These are phyloP conservation scores for Protostelium mycophagum DNA, from an alignment of 78 protist genomes.

Conservation along the genomic window DNA sequence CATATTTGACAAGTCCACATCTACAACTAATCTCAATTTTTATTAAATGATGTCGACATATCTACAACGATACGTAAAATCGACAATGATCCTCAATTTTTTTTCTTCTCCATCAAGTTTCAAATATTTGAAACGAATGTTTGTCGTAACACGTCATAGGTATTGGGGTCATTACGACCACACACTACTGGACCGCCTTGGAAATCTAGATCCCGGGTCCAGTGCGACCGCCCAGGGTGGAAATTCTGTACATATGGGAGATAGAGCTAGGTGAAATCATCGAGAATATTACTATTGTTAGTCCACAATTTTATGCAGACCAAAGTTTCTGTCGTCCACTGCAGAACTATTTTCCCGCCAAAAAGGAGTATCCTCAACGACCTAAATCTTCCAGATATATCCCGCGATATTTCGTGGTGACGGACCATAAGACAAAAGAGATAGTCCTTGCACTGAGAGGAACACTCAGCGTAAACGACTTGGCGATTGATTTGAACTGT, in stretches of 20 bases:
- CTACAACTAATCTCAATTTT: no score
- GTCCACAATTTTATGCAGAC: no score
- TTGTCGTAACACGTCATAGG: no score
- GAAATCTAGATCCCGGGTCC: neutral
- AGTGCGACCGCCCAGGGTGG: neutral
- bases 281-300: no score
- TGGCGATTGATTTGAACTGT: neutral
- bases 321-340: no score
- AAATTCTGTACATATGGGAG: neutral
- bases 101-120: no score
- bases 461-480: neutral
- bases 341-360: no score
- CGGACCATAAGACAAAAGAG: neutral
- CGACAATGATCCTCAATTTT: no score
- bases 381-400: neutral
- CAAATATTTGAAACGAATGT: no score
- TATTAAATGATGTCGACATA: no score
- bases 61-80: no score
- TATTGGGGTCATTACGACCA: neutral
- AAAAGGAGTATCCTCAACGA: neutral
- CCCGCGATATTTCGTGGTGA: neutral
- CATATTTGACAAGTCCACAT: no score
- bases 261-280: neutral
- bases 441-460: neutral
- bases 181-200: neutral